A percentile compares a stretch with the other conserved stretches of the same genome.
phyloP scores from a whole-genome alignment of 805 yeast species.

The Metschnikowia noctiluminum region DNA sequence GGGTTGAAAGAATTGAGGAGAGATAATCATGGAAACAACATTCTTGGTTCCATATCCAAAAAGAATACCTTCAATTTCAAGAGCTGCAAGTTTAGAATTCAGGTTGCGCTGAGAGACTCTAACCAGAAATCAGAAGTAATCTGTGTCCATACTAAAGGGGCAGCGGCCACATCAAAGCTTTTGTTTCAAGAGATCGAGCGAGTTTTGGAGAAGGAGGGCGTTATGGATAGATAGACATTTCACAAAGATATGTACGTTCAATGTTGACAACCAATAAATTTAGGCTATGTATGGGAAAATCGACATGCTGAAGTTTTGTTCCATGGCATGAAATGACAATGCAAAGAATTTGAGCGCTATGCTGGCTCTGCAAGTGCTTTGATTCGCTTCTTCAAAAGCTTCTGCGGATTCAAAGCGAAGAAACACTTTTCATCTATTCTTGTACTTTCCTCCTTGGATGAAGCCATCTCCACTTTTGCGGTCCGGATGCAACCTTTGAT shows the following conservation, averaged over 20 bases:
- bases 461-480: conserved; percentile 39
- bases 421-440: conserved; percentile 61
- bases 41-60: conserved; percentile 62
- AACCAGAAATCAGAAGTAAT: conserved; percentile 50
- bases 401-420: conserved; percentile 57
- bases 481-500: conserved; percentile 48
- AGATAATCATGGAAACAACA: conserved; percentile 39
- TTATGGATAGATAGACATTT: conserved; percentile 32
- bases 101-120: conserved; percentile 40
- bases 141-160: conserved; percentile 64
- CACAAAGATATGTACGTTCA: neutral
- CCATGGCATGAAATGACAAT: too few species aligned
- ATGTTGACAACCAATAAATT: too few species aligned
- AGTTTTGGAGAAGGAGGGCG: conserved; percentile 63
- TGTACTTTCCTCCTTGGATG: conserved; percentile 60
- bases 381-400: conserved; percentile 45
- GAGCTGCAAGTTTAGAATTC: conserved; percentile 61
- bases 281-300: neutral
- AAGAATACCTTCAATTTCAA: conserved; percentile 59
- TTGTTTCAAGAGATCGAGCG: conserved; percentile 61
- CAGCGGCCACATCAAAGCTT: conserved; percentile 56
- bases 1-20: conserved; percentile 58
- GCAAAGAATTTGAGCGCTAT: neutral
- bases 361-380: conserved; percentile 15
- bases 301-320: neutral